A percentile compares a stretch with the other conserved stretches of the same genome.
Conservation (phyloP, 2,329 filamentous ascomycete genomes). For the Septoria petroselini region DNA sequence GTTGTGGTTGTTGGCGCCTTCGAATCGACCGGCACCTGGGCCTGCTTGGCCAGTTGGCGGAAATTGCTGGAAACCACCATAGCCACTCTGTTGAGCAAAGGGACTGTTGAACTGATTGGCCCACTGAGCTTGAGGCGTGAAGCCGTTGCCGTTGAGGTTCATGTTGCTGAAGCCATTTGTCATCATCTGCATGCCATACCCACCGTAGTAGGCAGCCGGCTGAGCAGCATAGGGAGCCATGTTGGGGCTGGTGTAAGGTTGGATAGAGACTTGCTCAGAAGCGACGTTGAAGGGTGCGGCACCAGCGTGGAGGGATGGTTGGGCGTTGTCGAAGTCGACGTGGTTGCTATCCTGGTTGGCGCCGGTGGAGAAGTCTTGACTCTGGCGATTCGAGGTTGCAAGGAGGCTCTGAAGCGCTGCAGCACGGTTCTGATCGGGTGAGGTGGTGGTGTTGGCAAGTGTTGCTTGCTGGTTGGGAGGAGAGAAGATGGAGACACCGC, state of each 20-base stretch:
- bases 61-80: constrained; percentile 53
- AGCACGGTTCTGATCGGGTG: constrained; percentile 51
- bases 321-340: constrained; percentile 57
- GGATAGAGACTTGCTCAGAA: constrained; percentile 39
- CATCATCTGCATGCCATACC: constrained; percentile 61
- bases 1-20: constrained; percentile 52
- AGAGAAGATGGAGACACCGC: constrained; percentile 30
- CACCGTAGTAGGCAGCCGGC: constrained; percentile 44
- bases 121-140: constrained; percentile 43
- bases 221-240: constrained; percentile 33
- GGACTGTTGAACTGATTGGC: constrained; percentile 19
- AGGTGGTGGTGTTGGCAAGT: constrained; percentile 37
- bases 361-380: constrained; percentile 63
- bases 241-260: constrained; percentile 28
- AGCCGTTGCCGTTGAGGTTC: constrained; percentile 47
- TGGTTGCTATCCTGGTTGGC: constrained; percentile 48
- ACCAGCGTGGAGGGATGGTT: constrained; percentile 74
- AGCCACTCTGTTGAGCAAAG: constrained; percentile 49
- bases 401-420: constrained; percentile 74
- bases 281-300: constrained; percentile 72
- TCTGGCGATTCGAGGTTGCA: constrained; percentile 60
- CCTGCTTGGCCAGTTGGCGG: constrained; percentile 47
- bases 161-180: constrained; percentile 67
- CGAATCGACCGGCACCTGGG: constrained; percentile 49
- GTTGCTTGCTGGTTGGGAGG: constrained; percentile 28